Evolutionary conservation across 805 yeast genomes (phyloP), one percentile per base, ranked within the genome.

Genomic region (Teunomyces funiuensis): DNA sequence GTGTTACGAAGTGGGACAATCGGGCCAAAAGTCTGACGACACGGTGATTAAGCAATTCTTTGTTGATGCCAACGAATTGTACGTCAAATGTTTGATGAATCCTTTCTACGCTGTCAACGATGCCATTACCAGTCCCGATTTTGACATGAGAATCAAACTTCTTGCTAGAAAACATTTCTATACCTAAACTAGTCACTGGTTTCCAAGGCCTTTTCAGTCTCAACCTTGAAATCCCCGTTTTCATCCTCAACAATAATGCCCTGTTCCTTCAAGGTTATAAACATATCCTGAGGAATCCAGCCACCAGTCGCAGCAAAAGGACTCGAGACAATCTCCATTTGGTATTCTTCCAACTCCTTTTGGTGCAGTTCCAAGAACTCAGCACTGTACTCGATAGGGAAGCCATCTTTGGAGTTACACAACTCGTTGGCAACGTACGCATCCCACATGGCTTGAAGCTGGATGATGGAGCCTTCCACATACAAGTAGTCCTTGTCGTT

Each of bases 281-380:
- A 90, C 85, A 88, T 80, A 58, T 88, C 96, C 58, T 88, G 96
- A 13, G 98, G 97, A 43, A 93, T 77, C 96, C 97, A 91, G 4
- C 97, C 97, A 41, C 86, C 85, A 17, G 97, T 85, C 36, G 91
- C 91, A 22, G 87, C 83, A 63, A 88, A 90, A 30, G 97, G 97
- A 38, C 81, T 75, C 5, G 82, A 71, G 27, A 83, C 75, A 36
- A 85, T 65, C 51, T 79, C 80, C 48, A 77, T 67, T 63, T 88
- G 91, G 69, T 87, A 85, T 22, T 72, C 76, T 44, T 77, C 81
- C 52, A 88, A 71, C 18, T 75, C 77, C 16, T 69, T 55, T 39
- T 78, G 79, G 55, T 82, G 85, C 39, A 69, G 60, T 44, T 80
- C 79, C 33, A 85, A 63, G 48, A 79, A 83, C 33, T 71, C 78